Evolutionary conservation across 345 rosid species (phyloP).

Genomic region (Citrus maxima): DNA sequence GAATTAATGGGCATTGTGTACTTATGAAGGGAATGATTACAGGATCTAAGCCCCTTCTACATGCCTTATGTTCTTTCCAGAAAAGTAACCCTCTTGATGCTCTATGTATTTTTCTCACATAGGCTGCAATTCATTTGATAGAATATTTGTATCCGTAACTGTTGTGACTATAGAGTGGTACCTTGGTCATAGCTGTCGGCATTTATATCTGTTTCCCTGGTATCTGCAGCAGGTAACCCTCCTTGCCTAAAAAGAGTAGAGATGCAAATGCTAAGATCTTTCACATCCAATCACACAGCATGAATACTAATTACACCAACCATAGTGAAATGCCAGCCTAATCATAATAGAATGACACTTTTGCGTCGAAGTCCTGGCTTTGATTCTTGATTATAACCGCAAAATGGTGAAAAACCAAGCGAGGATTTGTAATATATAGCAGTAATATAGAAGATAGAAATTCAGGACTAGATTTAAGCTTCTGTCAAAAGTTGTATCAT

Average conservation of each 20-base stretch:
- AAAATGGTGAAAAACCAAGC: too few relatives aligned
- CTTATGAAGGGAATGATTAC: not conserved
- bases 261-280: conserved; percentile 4
- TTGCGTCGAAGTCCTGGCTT: not conserved
- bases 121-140: not conserved
- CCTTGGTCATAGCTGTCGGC: conserved; percentile 19
- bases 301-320: not conserved
- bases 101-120: not conserved
- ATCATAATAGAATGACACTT: not conserved
- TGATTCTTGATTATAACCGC: not conserved
- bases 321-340: not conserved
- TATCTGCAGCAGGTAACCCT: conserved; percentile 7
- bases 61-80: not conserved
- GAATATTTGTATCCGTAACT: not conserved
- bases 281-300: not conserved
- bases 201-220: conserved; percentile 5
- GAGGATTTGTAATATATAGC: too few relatives aligned
- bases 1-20: not conserved
- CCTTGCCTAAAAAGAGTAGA: conserved; percentile 24
- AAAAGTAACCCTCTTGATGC: not conserved
- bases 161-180: conserved; percentile 4
- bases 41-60: not conserved
- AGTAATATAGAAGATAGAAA: too few relatives aligned
- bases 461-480: not conserved
- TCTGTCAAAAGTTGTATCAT: not conserved